phyloP scores from a whole-genome alignment of 2,329 filamentous ascomycete species.

The Trichophyton benhamiae region DNA sequence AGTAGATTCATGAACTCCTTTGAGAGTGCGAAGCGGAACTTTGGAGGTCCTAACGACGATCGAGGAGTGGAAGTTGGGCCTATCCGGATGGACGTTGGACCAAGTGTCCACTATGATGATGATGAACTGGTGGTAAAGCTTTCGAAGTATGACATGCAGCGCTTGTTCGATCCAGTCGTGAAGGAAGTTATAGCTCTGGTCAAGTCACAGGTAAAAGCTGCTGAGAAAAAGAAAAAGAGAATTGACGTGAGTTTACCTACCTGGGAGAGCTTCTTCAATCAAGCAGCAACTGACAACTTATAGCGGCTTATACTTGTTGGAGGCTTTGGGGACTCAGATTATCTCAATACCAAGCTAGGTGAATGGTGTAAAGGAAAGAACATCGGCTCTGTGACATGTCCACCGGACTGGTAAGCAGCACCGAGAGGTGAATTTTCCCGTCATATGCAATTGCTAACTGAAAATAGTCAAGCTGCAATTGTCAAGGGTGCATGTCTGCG shows the following conservation, averaged over 20 bases:
- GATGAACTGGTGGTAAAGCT: constrained; percentile 9
- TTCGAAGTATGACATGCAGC: constrained; percentile 11
- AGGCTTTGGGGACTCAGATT: constrained; percentile 13
- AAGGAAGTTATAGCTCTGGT: constrained; percentile 10
- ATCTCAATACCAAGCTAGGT: constrained; percentile 7
- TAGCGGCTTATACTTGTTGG: constrained; percentile 13
- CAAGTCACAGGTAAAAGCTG: constrained; percentile 8
- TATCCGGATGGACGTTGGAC: constrained; percentile 2
- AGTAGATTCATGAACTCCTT: constrained; percentile 27
- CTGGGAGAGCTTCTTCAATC: background rate
- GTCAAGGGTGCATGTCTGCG: constrained; percentile 10
- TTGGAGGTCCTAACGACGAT: constrained; percentile 14
- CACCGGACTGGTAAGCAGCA: background rate
- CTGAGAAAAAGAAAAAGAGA: constrained; percentile 7
- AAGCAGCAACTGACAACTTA: background rate
- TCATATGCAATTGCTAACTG: background rate
- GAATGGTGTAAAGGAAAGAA: constrained; percentile 1
- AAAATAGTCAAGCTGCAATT: constrained; percentile 10
- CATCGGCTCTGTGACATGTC: constrained; percentile 4
- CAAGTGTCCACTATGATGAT: constrained; percentile 5
- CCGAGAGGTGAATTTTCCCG: background rate
- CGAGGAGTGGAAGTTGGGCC: constrained; percentile 5
- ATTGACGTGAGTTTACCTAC: constrained; percentile 8
- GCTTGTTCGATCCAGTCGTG: constrained; percentile 11
- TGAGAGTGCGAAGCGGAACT: constrained; percentile 23